Conservation (phyloP, 208 protist species). For the Trichomonas gallinae region DNA sequence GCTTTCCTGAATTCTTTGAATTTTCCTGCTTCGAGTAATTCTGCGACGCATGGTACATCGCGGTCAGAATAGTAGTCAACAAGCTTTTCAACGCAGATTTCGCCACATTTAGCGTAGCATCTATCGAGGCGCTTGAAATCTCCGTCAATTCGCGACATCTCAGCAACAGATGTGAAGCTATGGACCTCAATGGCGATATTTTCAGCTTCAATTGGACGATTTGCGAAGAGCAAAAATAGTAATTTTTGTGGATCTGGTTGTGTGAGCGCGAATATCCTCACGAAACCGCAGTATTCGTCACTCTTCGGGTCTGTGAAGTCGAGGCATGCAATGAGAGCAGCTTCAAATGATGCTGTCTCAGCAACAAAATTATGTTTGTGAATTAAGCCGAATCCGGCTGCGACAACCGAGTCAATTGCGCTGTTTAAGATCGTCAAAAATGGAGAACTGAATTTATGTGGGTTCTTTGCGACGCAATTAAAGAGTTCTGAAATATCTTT, state of each 20-base stretch:
- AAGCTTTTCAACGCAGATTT: not conserved
- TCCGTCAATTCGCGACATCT: not conserved
- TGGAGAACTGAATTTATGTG: not conserved
- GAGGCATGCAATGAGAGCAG: not conserved
- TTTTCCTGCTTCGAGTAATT: not conserved
- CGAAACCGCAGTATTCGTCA: not conserved
- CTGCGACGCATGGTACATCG: not conserved
- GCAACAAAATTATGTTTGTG: not conserved
- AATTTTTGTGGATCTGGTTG: not conserved
- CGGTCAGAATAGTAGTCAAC: not conserved
- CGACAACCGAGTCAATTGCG: not conserved
- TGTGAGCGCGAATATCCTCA: not conserved
- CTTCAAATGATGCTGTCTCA: not conserved
- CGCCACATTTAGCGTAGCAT: not conserved
- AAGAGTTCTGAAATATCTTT: not conserved
- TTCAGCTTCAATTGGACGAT: not conserved
- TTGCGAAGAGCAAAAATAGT: not conserved
- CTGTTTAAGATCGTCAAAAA: not conserved
- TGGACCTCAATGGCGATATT: not conserved
- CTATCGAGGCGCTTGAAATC: not conserved
- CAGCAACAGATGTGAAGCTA: not conserved
- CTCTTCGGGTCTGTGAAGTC: not conserved
- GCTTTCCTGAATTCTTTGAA: not conserved
- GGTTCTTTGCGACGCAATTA: not conserved
- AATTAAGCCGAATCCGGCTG: not conserved